phyloP scores from a whole-genome alignment of 139 green algal species.

The Chlamydomonas incerta region DNA sequence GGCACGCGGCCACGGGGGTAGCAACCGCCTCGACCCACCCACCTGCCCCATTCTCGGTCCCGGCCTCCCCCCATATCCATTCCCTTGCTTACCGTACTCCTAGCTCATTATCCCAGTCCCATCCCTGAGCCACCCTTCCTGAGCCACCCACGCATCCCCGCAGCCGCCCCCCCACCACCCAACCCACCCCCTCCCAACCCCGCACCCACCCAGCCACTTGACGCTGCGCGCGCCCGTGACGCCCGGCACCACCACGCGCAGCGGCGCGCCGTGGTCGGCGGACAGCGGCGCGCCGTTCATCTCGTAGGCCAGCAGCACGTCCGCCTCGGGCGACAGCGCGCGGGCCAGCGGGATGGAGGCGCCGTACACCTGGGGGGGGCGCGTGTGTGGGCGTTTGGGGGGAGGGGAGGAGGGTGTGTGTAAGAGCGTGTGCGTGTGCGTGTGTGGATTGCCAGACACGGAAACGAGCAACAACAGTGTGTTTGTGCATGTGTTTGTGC shows the following conservation, averaged over 20 bases:
- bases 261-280: slow-evolving; percentile 83
- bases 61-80: too few relatives aligned
- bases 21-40: too few relatives aligned
- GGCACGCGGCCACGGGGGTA: too few relatives aligned
- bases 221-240: slow-evolving; percentile 80
- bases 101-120: too few relatives aligned
- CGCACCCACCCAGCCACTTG: slow-evolving; percentile 85
- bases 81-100: too few relatives aligned
- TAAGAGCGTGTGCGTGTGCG: too few relatives aligned
- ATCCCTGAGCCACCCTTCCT: too few relatives aligned
- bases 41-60: too few relatives aligned
- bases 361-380: slow-evolving; percentile 58
- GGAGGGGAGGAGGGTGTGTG: background rate
- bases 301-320: slow-evolving; percentile 92
- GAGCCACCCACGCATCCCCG: background rate
- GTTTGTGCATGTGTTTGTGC: too few relatives aligned
- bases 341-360: slow-evolving; percentile 82
- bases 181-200: background rate
- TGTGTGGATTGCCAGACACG: too few relatives aligned
- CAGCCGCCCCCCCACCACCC: background rate
- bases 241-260: slow-evolving; percentile 84
- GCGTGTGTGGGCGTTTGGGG: background rate
- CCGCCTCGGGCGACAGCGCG: slow-evolving; percentile 63
- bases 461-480: too few relatives aligned
- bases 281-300: slow-evolving; percentile 92